Conservation (phyloP, 208 protist genomes). For the Angomonas desouzai region DNA sequence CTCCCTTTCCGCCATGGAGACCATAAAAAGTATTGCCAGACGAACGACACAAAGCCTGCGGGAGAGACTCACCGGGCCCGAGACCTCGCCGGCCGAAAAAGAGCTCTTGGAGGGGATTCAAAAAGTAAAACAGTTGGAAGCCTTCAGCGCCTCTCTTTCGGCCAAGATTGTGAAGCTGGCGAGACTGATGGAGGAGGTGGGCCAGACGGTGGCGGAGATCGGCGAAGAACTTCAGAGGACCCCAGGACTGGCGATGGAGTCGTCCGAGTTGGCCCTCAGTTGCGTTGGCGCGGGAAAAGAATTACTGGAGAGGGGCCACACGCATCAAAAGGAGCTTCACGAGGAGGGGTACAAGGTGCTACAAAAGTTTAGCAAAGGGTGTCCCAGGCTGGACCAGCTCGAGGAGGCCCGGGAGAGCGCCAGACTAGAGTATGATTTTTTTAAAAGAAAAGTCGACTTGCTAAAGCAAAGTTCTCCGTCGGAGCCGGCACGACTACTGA, state of each 20-base stretch:
- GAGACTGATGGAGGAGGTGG: slow-evolving; percentile 69
- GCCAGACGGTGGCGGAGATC: slow-evolving; percentile 55
- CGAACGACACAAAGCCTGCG: slow-evolving; percentile 74
- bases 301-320: slow-evolving; percentile 41
- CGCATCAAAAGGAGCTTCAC: slow-evolving; percentile 58
- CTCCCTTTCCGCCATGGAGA: slow-evolving; percentile 32
- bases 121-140: slow-evolving; percentile 49
- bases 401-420: slow-evolving; percentile 48
- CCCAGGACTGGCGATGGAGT: slow-evolving; percentile 51
- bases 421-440: slow-evolving; percentile 81
- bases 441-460: slow-evolving; percentile 62
- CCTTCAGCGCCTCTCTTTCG: slow-evolving; percentile 37
- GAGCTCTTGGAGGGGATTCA: slow-evolving; percentile 30
- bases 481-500: slow-evolving; percentile 62
- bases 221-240: slow-evolving; percentile 62
- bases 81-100: slow-evolving; percentile 33
- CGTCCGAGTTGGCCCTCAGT: slow-evolving; percentile 47
- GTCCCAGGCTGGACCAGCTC: slow-evolving; percentile 37
- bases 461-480: slow-evolving; percentile 43
- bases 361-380: slow-evolving; percentile 39
- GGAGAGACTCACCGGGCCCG: slow-evolving; percentile 46
- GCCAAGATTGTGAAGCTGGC: slow-evolving; percentile 50
- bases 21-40: slow-evolving; percentile 69
- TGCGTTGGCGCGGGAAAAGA: slow-evolving; percentile 45
- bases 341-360: slow-evolving; percentile 59